phyloP scores from a whole-genome alignment of 2,329 filamentous ascomycete genomes.

The Fusarium devonianum region DNA sequence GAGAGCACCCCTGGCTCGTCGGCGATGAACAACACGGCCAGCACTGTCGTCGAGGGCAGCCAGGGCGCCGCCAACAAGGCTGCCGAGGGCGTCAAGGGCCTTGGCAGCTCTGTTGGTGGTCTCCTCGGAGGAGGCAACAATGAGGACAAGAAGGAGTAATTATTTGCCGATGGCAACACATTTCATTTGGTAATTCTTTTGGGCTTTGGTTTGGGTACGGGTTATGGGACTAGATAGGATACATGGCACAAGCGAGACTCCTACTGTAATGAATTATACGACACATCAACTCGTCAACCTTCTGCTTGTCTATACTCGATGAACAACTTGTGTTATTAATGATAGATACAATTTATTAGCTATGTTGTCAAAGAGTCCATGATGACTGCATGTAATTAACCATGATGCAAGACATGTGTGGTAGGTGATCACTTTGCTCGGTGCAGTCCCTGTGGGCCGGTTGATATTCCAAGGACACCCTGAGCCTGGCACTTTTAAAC shows the following conservation, averaged over 20 bases:
- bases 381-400: neutral
- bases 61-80: slow-evolving; percentile 42
- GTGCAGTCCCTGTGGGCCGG: slow-evolving; percentile 1
- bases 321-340: neutral
- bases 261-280: no score
- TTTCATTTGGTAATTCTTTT: no score
- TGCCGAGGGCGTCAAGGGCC: slow-evolving; percentile 42
- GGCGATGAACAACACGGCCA: slow-evolving; percentile 39
- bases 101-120: slow-evolving; percentile 45
- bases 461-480: neutral
- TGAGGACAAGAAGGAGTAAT: slow-evolving; percentile 27
- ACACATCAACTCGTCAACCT: no score
- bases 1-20: slow-evolving; percentile 42
- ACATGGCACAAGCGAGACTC: neutral
- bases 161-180: no score
- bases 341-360: neutral
- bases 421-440: neutral
- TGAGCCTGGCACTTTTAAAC: slow-evolving; percentile 18
- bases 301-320: neutral
- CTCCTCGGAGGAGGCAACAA: slow-evolving; percentile 46
- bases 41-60: slow-evolving; percentile 42
- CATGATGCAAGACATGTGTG: neutral
- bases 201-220: slow-evolving; percentile 5
- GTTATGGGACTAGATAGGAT: neutral
- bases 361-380: neutral